phyloP scores from a whole-genome alignment of 306 rosid species.

The Luffa aegyptiaca region DNA sequence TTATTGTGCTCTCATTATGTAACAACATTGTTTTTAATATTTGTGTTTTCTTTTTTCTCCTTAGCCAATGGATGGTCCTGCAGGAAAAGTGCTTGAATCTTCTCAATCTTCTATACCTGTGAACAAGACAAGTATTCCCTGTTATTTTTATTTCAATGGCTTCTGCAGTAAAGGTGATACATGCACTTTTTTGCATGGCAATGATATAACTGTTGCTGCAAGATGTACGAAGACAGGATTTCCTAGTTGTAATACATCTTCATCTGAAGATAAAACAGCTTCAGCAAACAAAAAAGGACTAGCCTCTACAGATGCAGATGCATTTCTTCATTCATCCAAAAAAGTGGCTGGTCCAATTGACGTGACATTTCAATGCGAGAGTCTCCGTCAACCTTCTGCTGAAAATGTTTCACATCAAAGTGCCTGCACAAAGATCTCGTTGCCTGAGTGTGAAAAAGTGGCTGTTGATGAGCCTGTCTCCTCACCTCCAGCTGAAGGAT shows the following conservation, averaged over 20 bases:
- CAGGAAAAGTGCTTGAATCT: conserved; percentile 47
- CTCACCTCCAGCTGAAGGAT: conserved; percentile 22
- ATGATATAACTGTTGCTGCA: conserved; percentile 21
- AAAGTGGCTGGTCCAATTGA: conserved; percentile 20
- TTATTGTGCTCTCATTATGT: conserved; percentile 10
- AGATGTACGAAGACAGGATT: conserved; percentile 35
- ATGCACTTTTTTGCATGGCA: conserved; percentile 62
- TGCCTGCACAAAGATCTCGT: conserved; percentile 17
- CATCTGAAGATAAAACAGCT: conserved; percentile 29
- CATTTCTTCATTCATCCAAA: conserved; percentile 20
- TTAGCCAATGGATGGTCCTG: conserved; percentile 65
- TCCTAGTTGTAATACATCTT: conserved; percentile 24
- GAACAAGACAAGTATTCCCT: conserved; percentile 54
- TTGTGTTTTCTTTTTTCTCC: conserved; percentile 16
- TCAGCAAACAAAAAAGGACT: conserved; percentile 24
- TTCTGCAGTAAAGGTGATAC: conserved; percentile 72
- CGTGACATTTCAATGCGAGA: conserved; percentile 22
- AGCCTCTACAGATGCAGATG: conserved; percentile 15
- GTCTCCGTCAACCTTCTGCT: conserved; percentile 16
- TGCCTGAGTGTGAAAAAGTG: conserved; percentile 35
- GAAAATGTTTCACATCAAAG: conserved; percentile 24
- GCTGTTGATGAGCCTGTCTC: conserved; percentile 26
- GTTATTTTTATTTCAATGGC: conserved; percentile 67
- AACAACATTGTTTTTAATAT: conserved; percentile 3
- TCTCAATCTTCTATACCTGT: conserved; percentile 34